Percentiles rank a stretch among this genome's conserved stretches.
Conservation (phyloP, 345 rosid genomes). For the Sisymbrium irio region DNA sequence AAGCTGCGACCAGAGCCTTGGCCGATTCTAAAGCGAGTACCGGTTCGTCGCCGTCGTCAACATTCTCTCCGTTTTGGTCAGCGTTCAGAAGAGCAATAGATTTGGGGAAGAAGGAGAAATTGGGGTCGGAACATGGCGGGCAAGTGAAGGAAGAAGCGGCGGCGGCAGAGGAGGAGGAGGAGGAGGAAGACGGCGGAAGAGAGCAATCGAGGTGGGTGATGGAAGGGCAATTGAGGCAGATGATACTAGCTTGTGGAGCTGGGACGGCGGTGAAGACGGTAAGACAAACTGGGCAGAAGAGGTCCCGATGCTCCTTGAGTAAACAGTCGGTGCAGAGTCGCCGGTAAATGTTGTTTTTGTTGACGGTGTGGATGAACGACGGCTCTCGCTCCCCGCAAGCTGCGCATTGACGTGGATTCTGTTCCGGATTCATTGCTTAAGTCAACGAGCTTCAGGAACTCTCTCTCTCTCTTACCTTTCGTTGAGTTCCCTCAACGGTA, state of each 20-base stretch:
- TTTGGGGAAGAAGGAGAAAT: slow-evolving; percentile 44
- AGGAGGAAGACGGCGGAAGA: slow-evolving; percentile 18
- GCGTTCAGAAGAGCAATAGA: background rate
- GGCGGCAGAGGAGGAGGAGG: slow-evolving; percentile 20
- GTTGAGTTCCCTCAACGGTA: slow-evolving; percentile 11
- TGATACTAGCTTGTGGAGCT: slow-evolving; percentile 26
- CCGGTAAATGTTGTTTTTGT: slow-evolving; percentile 32
- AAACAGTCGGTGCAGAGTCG: slow-evolving; percentile 54
- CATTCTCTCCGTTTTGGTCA: background rate
- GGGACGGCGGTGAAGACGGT: slow-evolving; percentile 22
- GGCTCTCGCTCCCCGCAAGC: slow-evolving; percentile 37
- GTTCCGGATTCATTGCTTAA: slow-evolving; percentile 35
- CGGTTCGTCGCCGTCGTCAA: background rate
- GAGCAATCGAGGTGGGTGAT: slow-evolving; percentile 40
- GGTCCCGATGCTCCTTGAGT: slow-evolving; percentile 40
- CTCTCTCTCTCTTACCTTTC: background rate
- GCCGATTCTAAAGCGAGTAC: slow-evolving; percentile 25
- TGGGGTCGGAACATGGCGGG: slow-evolving; percentile 46
- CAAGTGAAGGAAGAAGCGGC: slow-evolving; percentile 37
- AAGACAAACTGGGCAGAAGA: slow-evolving; percentile 55
- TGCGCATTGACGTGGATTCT: slow-evolving; percentile 32
- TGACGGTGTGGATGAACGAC: slow-evolving; percentile 42
- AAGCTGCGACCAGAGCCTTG: slow-evolving; percentile 49
- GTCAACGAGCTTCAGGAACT: slow-evolving; percentile 3
- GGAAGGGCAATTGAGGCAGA: slow-evolving; percentile 50